These are phyloP conservation scores for Penicillium sp. DNA, from an alignment of 2,329 filamentous ascomycete species.

Conservation along the genomic window DNA sequence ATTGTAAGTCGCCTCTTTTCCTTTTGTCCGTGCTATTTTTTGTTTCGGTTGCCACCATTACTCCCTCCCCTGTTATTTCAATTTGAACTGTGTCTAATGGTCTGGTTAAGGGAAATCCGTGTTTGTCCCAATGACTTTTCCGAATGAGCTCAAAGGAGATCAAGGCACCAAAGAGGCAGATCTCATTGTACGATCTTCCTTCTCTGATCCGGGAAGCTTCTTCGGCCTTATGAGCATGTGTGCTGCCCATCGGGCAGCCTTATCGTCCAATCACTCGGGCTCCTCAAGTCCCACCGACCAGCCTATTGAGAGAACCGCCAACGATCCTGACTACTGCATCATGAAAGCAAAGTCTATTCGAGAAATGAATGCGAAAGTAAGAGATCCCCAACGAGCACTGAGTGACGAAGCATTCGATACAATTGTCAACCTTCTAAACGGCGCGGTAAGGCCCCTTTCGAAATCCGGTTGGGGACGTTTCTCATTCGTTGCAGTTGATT, in stretches of 20 bases:
- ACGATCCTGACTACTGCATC: slow-evolving; percentile 38
- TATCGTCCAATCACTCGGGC: slow-evolving; percentile 27
- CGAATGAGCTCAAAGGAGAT: slow-evolving; percentile 28
- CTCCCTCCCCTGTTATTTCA: not conserved
- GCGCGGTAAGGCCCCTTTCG: slow-evolving; percentile 28
- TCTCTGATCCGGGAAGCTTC: slow-evolving; percentile 38
- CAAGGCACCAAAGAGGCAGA: slow-evolving; percentile 26
- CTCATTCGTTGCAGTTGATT: slow-evolving; percentile 27
- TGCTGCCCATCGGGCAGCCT: slow-evolving; percentile 39
- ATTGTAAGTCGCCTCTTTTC: slow-evolving; percentile 29
- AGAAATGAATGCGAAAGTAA: slow-evolving; percentile 34
- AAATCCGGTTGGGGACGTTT: not conserved
- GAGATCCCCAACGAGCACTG: slow-evolving; percentile 26
- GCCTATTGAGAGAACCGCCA: slow-evolving; percentile 18
- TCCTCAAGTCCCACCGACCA: slow-evolving; percentile 15
- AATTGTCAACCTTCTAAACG: slow-evolving; percentile 38
- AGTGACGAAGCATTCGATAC: slow-evolving; percentile 38
- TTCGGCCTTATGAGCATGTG: slow-evolving; percentile 41
- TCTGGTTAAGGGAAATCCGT: slow-evolving; percentile 29
- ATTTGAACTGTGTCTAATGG: slow-evolving; percentile 15
- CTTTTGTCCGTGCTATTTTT: not conserved
- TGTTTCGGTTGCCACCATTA: not conserved
- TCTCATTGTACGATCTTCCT: slow-evolving; percentile 32
- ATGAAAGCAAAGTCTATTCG: slow-evolving; percentile 39
- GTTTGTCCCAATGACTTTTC: slow-evolving; percentile 42